phyloP scores from a whole-genome alignment of 805 yeast species.

The Lipomyces chichibuensis region DNA sequence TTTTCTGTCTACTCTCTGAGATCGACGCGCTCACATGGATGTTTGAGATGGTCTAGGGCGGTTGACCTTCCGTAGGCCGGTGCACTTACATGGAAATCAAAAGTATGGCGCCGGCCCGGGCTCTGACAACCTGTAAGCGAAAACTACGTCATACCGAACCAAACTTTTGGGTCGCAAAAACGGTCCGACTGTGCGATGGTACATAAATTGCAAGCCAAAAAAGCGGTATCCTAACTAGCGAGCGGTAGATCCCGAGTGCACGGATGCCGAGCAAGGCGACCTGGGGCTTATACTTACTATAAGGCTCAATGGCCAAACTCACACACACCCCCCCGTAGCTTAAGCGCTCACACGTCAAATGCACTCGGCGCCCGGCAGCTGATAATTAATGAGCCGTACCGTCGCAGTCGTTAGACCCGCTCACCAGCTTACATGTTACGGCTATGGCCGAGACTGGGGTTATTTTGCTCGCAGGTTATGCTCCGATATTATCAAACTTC shows the following conservation, averaged over 20 bases:
- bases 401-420: background rate
- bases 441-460: background rate
- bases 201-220: background rate
- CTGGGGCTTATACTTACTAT: background rate
- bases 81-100: no score
- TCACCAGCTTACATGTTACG: background rate
- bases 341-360: background rate
- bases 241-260: background rate
- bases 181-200: background rate
- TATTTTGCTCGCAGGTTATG: background rate
- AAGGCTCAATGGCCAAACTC: background rate
- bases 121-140: no score
- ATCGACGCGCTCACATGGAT: background rate
- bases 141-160: background rate
- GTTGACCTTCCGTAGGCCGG: background rate
- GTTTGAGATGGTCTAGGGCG: background rate
- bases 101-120: no score
- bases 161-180: background rate
- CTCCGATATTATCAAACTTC: background rate
- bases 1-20: background rate
- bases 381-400: background rate
- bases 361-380: background rate
- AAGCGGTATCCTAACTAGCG: background rate
- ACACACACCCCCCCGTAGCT: background rate
- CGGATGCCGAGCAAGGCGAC: background rate